Percentiles rank a stretch among this genome's conserved stretches.
Evolutionary conservation across 768 basidiomycete species (phyloP).

Genomic region (Clavaria fumosa): DNA sequence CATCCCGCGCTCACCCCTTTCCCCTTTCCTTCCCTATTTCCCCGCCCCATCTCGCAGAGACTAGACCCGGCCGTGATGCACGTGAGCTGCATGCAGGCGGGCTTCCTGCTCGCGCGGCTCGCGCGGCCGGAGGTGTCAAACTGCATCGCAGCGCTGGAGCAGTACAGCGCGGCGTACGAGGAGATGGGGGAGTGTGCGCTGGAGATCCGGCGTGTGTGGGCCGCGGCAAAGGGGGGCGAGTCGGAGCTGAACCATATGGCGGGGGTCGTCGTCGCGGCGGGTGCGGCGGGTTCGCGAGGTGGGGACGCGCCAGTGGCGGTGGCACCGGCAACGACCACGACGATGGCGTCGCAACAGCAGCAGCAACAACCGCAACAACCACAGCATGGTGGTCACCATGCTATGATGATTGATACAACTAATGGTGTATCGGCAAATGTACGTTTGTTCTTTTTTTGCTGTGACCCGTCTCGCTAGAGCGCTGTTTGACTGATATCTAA

Average conservation of each 20-base stretch:
- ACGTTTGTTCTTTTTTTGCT: no score
- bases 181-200: constrained; percentile 67
- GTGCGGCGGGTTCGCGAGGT: no score
- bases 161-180: constrained; percentile 81
- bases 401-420: background rate
- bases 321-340: no score
- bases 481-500: no score
- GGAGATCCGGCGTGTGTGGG: constrained; percentile 44
- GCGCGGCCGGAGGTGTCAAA: constrained; percentile 71
- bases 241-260: constrained; percentile 9
- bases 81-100: constrained; percentile 73
- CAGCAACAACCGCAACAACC: no score
- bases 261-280: constrained; percentile 4
- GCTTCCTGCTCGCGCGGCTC: constrained; percentile 64
- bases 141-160: constrained; percentile 74
- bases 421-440: no score
- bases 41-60: constrained; percentile 31
- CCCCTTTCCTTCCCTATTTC: no score
- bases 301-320: no score
- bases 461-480: no score
- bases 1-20: no score
- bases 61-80: constrained; percentile 85
- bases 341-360: no score
- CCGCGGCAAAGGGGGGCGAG: constrained; percentile 8
- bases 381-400: background rate